These are phyloP conservation scores for Globisporangium rhizosaccharum DNA, from an alignment of 352 stramenopile genomes.

Conservation along the genomic window DNA sequence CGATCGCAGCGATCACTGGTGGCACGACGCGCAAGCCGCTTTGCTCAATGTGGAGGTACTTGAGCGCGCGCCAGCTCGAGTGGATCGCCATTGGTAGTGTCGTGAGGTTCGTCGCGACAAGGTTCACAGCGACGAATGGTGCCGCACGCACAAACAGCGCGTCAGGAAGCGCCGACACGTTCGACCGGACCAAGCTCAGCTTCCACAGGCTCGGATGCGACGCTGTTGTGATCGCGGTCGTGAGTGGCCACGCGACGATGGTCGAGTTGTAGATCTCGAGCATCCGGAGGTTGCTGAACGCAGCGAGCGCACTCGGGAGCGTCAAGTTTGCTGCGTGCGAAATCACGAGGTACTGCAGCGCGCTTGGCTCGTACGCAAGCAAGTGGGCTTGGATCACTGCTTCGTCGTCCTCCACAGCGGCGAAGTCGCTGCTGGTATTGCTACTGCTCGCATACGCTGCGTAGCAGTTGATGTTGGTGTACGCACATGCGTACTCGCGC, in stretches of 20 bases:
- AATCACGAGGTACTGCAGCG: conserved; percentile 12
- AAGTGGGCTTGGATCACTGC: not conserved
- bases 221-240: conserved; percentile 6
- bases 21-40: not conserved
- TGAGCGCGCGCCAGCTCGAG: not conserved
- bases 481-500: conserved; percentile 11
- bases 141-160: not conserved
- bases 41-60: not conserved
- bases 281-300: conserved; percentile 11
- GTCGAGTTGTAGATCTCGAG: conserved; percentile 20
- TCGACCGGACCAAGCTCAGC: not conserved
- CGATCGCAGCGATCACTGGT: not conserved
- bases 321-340: conserved; percentile 11
- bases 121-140: not conserved
- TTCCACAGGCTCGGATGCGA: not conserved
- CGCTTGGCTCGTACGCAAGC: conserved; percentile 1
- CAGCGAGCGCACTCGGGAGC: conserved; percentile 1
- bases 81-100: not conserved
- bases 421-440: not conserved
- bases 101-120: conserved; percentile 1
- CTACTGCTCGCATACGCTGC: not conserved
- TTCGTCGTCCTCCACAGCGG: not conserved
- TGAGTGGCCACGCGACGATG: conserved; percentile 9
- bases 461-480: conserved; percentile 17
- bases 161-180: not conserved